Conservation (phyloP, 2,329 filamentous ascomycete genomes). For the Sphaceloma murrayae region DNA sequence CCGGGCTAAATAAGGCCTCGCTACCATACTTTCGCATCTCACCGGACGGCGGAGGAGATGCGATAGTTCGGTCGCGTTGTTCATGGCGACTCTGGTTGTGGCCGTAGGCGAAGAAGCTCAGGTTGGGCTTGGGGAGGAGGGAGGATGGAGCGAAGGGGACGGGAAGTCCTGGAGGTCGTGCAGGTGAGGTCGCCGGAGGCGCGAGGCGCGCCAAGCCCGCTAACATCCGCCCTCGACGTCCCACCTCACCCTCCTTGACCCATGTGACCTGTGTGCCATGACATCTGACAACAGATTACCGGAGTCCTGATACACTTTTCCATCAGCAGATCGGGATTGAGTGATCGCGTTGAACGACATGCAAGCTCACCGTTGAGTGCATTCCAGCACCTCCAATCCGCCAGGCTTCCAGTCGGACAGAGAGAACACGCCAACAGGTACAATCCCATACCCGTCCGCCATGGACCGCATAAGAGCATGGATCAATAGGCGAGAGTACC, state of each 20-base stretch:
- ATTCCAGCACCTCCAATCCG: background rate
- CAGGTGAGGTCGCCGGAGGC: too few species aligned
- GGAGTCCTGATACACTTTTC: background rate
- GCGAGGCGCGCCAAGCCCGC: too few species aligned
- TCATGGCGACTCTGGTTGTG: too few species aligned
- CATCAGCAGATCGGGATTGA: background rate
- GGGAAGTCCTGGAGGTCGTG: too few species aligned
- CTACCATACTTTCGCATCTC: background rate
- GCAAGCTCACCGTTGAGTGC: background rate
- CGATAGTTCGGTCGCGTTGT: conserved; percentile 6
- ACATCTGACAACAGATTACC: conserved; percentile 6
- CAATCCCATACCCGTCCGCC: background rate
- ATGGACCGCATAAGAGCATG: conserved; percentile 17
- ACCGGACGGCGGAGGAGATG: background rate
- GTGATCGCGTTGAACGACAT: background rate
- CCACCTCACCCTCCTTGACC: too few species aligned
- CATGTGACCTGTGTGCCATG: conserved; percentile 8
- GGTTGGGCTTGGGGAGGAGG: too few species aligned
- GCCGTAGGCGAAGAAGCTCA: too few species aligned
- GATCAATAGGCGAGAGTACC: conserved; percentile 11
- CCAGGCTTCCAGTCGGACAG: background rate
- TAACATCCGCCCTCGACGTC: too few species aligned
- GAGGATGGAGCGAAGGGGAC: too few species aligned
- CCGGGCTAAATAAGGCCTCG: conserved; percentile 2
- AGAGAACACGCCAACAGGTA: background rate